Evolutionary conservation across 306 rosid genomes (phyloP).

Genomic region (Pueraria montana): DNA sequence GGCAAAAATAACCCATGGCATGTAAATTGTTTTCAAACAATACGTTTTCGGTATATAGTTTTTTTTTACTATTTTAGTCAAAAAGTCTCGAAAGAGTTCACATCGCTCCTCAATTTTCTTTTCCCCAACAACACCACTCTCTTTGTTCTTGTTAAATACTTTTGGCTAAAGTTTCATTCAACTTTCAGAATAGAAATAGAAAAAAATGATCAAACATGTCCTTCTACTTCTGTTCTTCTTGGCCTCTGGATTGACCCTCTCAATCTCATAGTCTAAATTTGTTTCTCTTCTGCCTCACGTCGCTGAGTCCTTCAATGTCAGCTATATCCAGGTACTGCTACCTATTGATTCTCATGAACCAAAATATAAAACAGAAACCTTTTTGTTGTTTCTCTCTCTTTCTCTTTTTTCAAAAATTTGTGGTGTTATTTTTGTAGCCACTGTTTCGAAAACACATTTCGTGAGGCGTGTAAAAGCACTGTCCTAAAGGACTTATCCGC

Average conservation of each 20-base stretch:
- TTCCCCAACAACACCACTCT: not conserved
- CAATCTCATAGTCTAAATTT: constrained; percentile 54
- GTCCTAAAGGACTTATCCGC: too few relatives aligned
- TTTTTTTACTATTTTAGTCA: too few relatives aligned
- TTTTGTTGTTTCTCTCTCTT: not conserved
- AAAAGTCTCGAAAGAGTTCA: too few relatives aligned
- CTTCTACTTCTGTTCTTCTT: constrained; percentile 39
- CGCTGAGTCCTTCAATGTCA: constrained; percentile 64
- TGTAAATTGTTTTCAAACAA: too few relatives aligned
- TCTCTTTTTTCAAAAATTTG: not conserved
- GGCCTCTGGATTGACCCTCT: constrained; percentile 35
- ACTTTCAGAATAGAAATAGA: not conserved
- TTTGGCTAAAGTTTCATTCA: not conserved
- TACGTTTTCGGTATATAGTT: too few relatives aligned
- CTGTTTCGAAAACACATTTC: too few relatives aligned
- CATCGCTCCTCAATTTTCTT: not conserved
- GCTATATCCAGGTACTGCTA: constrained; percentile 62
- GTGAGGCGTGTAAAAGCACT: too few relatives aligned
- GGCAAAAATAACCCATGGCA: too few relatives aligned
- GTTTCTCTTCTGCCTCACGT: constrained; percentile 59
- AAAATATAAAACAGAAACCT: constrained; percentile 5
- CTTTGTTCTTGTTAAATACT: not conserved
- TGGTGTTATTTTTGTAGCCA: not conserved
- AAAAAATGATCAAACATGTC: constrained; percentile 40
- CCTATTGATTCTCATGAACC: constrained; percentile 11